These are phyloP conservation scores for Albophoma yamanashiensis DNA, from an alignment of 2,329 filamentous ascomycete species.

Conservation along the genomic window DNA sequence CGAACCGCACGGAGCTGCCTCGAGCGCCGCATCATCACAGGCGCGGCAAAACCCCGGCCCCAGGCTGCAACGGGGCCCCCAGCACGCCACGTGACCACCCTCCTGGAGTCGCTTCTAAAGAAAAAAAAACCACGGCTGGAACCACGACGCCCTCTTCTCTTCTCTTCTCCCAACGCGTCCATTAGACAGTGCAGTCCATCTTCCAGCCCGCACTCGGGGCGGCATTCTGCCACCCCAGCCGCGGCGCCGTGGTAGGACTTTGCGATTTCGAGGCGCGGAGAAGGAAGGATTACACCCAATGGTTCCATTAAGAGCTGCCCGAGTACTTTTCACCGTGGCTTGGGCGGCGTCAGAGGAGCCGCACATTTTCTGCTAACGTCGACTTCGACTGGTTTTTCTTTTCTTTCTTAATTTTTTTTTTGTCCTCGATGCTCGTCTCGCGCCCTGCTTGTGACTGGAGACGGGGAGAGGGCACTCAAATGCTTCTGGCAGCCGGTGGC, in stretches of 20 bases:
- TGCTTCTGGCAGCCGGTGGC: neutral
- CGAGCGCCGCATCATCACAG: neutral
- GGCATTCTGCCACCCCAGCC: conserved; percentile 58
- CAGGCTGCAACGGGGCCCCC: neutral
- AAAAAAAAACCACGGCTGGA: neutral
- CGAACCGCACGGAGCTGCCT: neutral
- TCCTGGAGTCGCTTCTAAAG: neutral
- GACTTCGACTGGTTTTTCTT: too few relatives aligned
- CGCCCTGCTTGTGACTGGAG: neutral
- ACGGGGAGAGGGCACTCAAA: neutral
- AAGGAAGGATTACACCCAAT: conserved; percentile 26
- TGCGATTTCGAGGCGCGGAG: conserved; percentile 50
- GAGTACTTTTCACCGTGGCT: conserved; percentile 30
- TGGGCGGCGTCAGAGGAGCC: conserved; percentile 32
- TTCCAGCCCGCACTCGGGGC: conserved; percentile 42
- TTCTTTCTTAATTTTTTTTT: neutral
- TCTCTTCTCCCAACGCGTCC: conserved; percentile 54
- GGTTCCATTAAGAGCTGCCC: conserved; percentile 49
- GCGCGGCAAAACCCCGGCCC: neutral
- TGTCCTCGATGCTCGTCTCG: neutral
- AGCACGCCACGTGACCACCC: conserved; percentile 5
- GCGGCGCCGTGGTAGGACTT: conserved; percentile 51
- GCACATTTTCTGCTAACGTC: conserved; percentile 15
- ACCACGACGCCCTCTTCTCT: conserved; percentile 19
- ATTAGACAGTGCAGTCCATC: conserved; percentile 81